phyloP scores from a whole-genome alignment of 129 eudicot species.

The Tagetes patula region DNA sequence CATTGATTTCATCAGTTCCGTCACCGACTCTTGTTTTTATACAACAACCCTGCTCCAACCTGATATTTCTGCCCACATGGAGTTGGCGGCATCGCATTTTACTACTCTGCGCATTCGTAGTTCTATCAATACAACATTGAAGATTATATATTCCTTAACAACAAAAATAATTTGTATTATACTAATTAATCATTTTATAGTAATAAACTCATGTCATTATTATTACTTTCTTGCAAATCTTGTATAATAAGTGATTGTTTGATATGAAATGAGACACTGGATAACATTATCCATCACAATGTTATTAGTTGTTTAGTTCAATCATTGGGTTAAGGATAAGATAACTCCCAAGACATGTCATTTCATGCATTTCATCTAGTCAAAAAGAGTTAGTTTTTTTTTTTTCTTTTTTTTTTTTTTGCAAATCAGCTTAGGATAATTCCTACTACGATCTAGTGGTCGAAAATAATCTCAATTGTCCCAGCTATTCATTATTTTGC shows the following conservation, averaged over 20 bases:
- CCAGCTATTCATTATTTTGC: too few species aligned
- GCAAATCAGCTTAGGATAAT: too few species aligned
- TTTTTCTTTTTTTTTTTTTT: too few species aligned
- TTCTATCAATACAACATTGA: too few species aligned
- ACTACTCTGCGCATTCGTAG: too few species aligned
- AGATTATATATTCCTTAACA: background rate
- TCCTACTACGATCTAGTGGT: too few species aligned
- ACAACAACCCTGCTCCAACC: too few species aligned
- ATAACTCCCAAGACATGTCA: background rate
- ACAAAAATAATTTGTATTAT: background rate
- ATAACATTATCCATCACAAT: constrained; percentile 6
- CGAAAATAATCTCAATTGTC: too few species aligned
- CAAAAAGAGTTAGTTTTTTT: background rate
- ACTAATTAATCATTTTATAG: background rate
- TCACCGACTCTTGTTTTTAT: too few species aligned
- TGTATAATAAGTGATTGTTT: background rate
- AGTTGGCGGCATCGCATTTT: too few species aligned
- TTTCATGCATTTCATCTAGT: background rate
- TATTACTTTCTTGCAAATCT: background rate
- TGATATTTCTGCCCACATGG: too few species aligned
- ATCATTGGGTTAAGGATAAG: background rate
- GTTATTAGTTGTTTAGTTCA: background rate
- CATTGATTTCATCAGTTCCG: too few species aligned
- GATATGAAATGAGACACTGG: background rate
- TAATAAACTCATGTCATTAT: background rate